Conservation (phyloP, 2,329 filamentous ascomycete species). For the Diaporthe citri region DNA sequence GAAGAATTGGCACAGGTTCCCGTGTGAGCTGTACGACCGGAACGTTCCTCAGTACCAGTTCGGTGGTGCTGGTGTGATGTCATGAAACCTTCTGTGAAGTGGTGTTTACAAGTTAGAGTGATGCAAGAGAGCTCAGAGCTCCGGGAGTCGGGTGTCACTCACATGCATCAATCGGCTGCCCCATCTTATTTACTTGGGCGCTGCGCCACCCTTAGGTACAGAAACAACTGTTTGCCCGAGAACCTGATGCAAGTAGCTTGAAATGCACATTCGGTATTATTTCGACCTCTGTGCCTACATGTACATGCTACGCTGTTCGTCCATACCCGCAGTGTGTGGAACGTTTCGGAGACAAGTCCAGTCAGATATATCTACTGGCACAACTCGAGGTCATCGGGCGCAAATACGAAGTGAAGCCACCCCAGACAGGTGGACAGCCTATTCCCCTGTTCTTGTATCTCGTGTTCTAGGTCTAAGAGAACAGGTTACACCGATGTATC, state of each 20-base stretch:
- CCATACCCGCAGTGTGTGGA: too few relatives aligned
- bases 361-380: not conserved
- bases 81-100: not conserved
- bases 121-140: not conserved
- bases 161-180: not conserved
- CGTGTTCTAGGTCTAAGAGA: not conserved
- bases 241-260: not conserved
- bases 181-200: slow-evolving; percentile 15
- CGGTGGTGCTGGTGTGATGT: slow-evolving; percentile 6
- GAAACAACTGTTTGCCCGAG: not conserved
- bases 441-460: not conserved
- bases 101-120: not conserved
- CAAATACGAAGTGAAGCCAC: not conserved
- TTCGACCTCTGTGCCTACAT: not conserved
- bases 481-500: too few relatives aligned
- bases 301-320: not conserved
- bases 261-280: not conserved
- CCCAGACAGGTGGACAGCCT: not conserved
- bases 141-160: not conserved
- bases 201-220: not conserved
- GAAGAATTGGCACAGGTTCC: not conserved
- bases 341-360: not conserved
- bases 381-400: not conserved
- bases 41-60: too few relatives aligned
- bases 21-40: not conserved